These are phyloP conservation scores for Sugiyamaella valdiviana DNA, from an alignment of 805 yeast genomes.

Conservation along the genomic window DNA sequence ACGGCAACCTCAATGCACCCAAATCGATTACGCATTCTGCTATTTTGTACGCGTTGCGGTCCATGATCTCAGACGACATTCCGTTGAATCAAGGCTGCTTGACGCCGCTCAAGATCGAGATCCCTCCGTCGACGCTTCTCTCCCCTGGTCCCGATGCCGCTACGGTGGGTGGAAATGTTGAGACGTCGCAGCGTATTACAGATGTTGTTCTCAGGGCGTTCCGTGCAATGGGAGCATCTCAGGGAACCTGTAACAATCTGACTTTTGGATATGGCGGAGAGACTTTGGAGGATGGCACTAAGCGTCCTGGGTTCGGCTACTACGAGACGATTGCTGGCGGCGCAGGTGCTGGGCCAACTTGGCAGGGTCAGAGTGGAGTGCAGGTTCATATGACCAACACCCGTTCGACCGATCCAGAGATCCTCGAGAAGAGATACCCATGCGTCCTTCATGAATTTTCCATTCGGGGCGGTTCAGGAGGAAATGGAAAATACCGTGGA, in stretches of 20 bases:
- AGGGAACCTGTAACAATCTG: conserved; percentile 91
- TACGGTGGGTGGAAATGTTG: conserved; percentile 91
- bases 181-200: conserved; percentile 89
- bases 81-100: conserved; percentile 94
- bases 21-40: conserved; percentile 85
- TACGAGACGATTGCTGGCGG: conserved; percentile 96
- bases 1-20: conserved; percentile 91
- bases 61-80: conserved; percentile 77
- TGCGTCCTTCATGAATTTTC: conserved; percentile 68
- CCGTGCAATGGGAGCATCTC: conserved; percentile 87
- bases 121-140: conserved; percentile 58
- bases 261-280: conserved; percentile 82
- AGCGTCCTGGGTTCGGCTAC: conserved; percentile 72
- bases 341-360: conserved; percentile 82
- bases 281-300: conserved; percentile 29
- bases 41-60: conserved; percentile 76
- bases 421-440: conserved; percentile 84
- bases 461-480: conserved; percentile 71
- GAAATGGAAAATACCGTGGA: conserved; percentile 63
- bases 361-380: conserved; percentile 85
- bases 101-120: conserved; percentile 61
- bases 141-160: conserved; percentile 83
- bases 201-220: conserved; percentile 86
- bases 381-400: conserved; percentile 95
- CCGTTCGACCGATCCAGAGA: conserved; percentile 84